Percentiles rank a stretch among this genome's conserved stretches.
Evolutionary conservation across 164 flowering plant species (phyloP).

Genomic region (Buxus sempervirens): DNA sequence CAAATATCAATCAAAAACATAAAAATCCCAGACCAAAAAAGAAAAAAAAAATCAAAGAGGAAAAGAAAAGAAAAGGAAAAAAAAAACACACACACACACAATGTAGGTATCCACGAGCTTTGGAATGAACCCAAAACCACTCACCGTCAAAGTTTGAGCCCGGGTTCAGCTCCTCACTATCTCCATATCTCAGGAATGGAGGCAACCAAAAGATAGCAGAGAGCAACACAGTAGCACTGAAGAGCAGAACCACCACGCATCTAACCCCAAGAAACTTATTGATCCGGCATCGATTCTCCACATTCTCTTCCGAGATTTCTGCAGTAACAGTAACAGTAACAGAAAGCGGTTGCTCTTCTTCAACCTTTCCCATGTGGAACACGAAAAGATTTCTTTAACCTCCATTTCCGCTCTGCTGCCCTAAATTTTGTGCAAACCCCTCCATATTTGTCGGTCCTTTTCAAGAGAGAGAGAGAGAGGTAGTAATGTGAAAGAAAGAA

Average conservation of each 20-base stretch:
- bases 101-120: no score
- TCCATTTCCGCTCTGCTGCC: slow-evolving; percentile 14
- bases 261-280: slow-evolving; percentile 31
- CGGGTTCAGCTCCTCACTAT: slow-evolving; percentile 57
- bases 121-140: slow-evolving; percentile 9
- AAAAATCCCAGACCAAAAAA: no score
- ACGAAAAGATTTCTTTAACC: slow-evolving; percentile 6
- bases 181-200: slow-evolving; percentile 41
- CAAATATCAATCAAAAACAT: no score
- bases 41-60: no score
- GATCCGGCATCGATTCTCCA: slow-evolving; percentile 22
- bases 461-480: not conserved
- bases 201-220: slow-evolving; percentile 85
- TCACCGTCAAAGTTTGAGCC: slow-evolving; percentile 43
- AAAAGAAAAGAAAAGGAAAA: no score
- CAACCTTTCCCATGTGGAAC: slow-evolving; percentile 39
- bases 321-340: slow-evolving; percentile 8
- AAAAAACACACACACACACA: no score
- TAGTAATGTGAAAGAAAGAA: no score
- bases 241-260: slow-evolving; percentile 52
- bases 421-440: not conserved
- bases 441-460: not conserved
- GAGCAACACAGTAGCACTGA: slow-evolving; percentile 53
- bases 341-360: slow-evolving; percentile 28
- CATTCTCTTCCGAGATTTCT: slow-evolving; percentile 21